phyloP scores from a whole-genome alignment of 768 basidiomycete species.

The Phaeolepiota aurea region DNA sequence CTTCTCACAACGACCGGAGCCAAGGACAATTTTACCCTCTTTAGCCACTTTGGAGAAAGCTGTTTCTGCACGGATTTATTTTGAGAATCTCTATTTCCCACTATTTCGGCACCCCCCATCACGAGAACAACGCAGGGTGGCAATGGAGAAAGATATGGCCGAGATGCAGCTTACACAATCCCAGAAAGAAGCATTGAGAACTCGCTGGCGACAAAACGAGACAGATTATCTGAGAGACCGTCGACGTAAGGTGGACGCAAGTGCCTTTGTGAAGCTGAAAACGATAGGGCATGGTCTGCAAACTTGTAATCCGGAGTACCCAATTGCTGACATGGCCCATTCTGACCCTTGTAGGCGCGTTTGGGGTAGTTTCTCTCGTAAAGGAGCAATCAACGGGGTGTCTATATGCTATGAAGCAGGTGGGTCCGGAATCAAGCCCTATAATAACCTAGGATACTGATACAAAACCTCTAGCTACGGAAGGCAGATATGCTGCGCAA shows the following conservation, averaged over 20 bases:
- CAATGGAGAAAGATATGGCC: constrained; percentile 85
- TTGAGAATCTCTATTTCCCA: constrained; percentile 85
- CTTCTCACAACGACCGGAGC: constrained; percentile 28
- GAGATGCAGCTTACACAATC: constrained; percentile 60
- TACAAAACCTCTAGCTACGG: constrained; percentile 45
- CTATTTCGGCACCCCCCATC: constrained; percentile 79
- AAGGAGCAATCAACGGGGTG: constrained; percentile 71
- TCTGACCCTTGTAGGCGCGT: constrained; percentile 56
- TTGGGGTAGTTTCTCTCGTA: constrained; percentile 93
- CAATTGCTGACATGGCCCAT: constrained; percentile 13
- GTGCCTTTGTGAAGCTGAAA: constrained; percentile 83
- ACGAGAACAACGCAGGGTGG: constrained; percentile 74
- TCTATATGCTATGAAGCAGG: constrained; percentile 96
- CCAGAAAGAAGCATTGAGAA: constrained; percentile 65
- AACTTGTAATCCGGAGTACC: constrained; percentile 12
- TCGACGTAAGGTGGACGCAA: constrained; percentile 74
- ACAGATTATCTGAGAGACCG: constrained; percentile 83
- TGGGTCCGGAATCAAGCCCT: constrained; percentile 15
- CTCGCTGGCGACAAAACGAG: constrained; percentile 81
- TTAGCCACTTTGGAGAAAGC: constrained; percentile 90
- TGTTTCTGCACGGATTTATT: constrained; percentile 87
- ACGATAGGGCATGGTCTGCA: constrained; percentile 85
- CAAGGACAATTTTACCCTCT: constrained; percentile 70
- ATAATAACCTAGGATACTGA: background rate
- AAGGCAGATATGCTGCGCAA: constrained; percentile 92